phyloP scores from a whole-genome alignment of 2,329 filamentous ascomycete genomes.

The Ophiocordyceps camponoti-leonardi region DNA sequence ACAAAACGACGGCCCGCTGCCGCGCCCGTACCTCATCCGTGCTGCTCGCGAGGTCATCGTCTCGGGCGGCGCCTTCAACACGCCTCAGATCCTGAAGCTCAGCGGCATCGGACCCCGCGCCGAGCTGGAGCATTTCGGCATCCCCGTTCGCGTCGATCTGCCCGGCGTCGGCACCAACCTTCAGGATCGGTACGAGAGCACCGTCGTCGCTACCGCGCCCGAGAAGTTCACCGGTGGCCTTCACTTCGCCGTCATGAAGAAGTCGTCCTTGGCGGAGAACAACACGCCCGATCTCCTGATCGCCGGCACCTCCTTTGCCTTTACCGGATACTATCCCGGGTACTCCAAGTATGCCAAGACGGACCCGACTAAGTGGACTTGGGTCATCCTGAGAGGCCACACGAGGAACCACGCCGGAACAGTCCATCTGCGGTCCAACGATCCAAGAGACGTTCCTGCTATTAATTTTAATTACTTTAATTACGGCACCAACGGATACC shows the following conservation, averaged over 20 bases:
- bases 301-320: slow-evolving; percentile 10
- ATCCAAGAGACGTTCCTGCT: slow-evolving; percentile 45
- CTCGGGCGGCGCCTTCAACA: slow-evolving; percentile 27
- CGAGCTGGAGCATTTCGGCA: slow-evolving; percentile 22
- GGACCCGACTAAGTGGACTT: slow-evolving; percentile 17
- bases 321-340: slow-evolving; percentile 12
- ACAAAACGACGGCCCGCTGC: slow-evolving; percentile 1
- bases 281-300: slow-evolving; percentile 10
- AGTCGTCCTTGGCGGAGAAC: slow-evolving; percentile 11
- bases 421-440: slow-evolving; percentile 39
- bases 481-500: slow-evolving; percentile 26
- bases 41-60: slow-evolving; percentile 29
- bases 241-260: slow-evolving; percentile 8
- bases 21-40: slow-evolving; percentile 6
- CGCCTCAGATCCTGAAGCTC: slow-evolving; percentile 27
- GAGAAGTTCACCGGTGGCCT: slow-evolving; percentile 5
- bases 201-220: slow-evolving; percentile 1
- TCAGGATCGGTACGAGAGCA: slow-evolving; percentile 12
- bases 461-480: slow-evolving; percentile 48
- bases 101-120: slow-evolving; percentile 23
- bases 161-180: slow-evolving; percentile 45
- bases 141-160: slow-evolving; percentile 34
- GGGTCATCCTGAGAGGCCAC: slow-evolving; percentile 38
- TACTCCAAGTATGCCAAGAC: slow-evolving; percentile 6
- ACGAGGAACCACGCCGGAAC: slow-evolving; percentile 44